phyloP scores from a whole-genome alignment of 441 rosid species.

The Corymbia citriodora region DNA sequence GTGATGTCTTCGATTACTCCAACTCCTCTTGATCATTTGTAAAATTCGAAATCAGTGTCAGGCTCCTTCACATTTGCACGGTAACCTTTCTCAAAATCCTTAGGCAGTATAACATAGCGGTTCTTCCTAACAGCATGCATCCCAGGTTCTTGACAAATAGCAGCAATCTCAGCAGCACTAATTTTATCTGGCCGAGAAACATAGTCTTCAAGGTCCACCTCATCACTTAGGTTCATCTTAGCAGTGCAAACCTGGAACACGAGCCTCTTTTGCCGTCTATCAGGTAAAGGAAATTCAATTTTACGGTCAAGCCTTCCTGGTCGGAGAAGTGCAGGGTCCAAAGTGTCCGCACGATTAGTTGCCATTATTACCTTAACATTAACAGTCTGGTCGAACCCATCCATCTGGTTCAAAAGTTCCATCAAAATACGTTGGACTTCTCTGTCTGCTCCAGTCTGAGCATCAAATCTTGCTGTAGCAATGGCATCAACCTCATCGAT shows the following conservation, averaged over 20 bases:
- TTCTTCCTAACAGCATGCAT: slow-evolving; percentile 96
- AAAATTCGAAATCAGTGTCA: slow-evolving; percentile 90
- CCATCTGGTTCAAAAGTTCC: slow-evolving; percentile 99
- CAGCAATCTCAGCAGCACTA: slow-evolving; percentile 98
- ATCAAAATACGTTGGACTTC: slow-evolving; percentile 97
- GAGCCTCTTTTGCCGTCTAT: slow-evolving; percentile 97
- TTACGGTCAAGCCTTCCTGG: slow-evolving; percentile 97
- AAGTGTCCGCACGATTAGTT: slow-evolving; percentile 94
- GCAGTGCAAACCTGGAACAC: slow-evolving; percentile 99
- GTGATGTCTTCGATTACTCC: background rate
- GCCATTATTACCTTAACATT: slow-evolving; percentile 99
- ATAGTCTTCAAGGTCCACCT: slow-evolving; percentile 98
- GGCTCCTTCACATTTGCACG: slow-evolving; percentile 93
- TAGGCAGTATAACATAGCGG: slow-evolving; percentile 86
- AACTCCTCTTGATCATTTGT: slow-evolving; percentile 41
- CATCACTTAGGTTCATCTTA: slow-evolving; percentile 94
- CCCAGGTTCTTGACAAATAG: slow-evolving; percentile 97
- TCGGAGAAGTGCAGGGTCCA: slow-evolving; percentile 98
- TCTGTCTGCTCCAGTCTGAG: slow-evolving; percentile 99
- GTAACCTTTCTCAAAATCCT: slow-evolving; percentile 96
- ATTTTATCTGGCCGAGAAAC: slow-evolving; percentile 98
- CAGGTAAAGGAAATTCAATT: slow-evolving; percentile 95
- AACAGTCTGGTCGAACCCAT: slow-evolving; percentile 97
- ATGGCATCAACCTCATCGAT: slow-evolving; percentile 99
- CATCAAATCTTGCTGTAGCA: slow-evolving; percentile 99